phyloP scores from a whole-genome alignment of 495 filamentous ascomycete genomes.

The Hyaloscypha bicolor region DNA sequence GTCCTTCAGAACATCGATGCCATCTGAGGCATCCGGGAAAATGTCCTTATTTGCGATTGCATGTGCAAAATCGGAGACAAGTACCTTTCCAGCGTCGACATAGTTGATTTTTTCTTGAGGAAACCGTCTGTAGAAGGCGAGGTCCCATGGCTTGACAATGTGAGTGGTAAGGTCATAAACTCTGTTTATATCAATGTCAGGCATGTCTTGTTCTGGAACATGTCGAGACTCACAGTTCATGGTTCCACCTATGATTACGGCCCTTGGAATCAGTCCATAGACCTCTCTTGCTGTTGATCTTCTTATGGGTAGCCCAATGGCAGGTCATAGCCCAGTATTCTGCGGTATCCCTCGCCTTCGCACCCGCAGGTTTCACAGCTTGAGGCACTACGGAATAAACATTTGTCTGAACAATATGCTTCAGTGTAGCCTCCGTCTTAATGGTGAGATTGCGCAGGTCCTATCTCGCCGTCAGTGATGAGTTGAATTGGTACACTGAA shows the following conservation, averaged over 20 bases:
- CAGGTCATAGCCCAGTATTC: not conserved
- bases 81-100: not conserved
- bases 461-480: not conserved
- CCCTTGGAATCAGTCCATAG: slow-evolving; percentile 12
- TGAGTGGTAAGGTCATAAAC: not conserved
- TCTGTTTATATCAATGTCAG: not conserved
- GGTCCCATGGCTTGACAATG: not conserved
- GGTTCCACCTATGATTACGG: slow-evolving; percentile 16
- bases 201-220: not conserved
- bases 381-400: slow-evolving; percentile 9
- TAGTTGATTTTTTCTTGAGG: not conserved
- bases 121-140: not conserved
- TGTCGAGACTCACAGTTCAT: slow-evolving; percentile 13
- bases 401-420: not conserved
- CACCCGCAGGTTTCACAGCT: slow-evolving; percentile 2
- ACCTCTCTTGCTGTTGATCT: slow-evolving; percentile 10
- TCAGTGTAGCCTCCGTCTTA: not conserved
- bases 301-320: slow-evolving; percentile 18
- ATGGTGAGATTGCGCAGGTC: not conserved
- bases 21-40: not conserved
- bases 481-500: not conserved
- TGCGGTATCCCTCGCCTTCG: not conserved
- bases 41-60: not conserved
- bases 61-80: slow-evolving; percentile 9
- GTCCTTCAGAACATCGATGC: not conserved